phyloP scores from a whole-genome alignment of 2,329 filamentous ascomycete genomes.

The Sporothrix schenckii region DNA sequence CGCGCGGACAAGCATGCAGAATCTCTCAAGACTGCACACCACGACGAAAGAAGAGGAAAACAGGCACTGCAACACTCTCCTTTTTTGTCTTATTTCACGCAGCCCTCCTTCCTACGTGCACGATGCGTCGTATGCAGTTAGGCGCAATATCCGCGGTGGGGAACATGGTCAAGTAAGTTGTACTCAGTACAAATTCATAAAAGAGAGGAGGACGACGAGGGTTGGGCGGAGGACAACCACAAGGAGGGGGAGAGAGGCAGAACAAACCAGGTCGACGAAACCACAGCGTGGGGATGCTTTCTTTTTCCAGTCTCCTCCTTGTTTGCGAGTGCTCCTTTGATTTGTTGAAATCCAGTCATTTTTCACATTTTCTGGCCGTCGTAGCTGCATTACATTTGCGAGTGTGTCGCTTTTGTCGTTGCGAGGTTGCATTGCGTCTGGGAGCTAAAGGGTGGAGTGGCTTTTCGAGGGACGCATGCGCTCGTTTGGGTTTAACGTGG shows the following conservation, averaged over 20 bases:
- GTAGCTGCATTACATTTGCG: conserved; percentile 4
- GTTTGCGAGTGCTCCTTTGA: background rate
- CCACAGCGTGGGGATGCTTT: conserved; percentile 19
- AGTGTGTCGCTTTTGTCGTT: background rate
- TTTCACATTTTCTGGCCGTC: background rate
- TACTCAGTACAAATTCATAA: too few relatives aligned
- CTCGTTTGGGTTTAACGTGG: background rate
- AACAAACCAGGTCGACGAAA: background rate
- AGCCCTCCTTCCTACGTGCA: background rate
- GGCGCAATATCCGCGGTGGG: conserved; percentile 3
- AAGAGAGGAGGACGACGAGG: background rate
- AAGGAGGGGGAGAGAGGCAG: background rate
- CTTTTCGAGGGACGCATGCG: background rate
- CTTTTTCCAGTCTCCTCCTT: background rate
- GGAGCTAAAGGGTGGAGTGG: conserved; percentile 7
- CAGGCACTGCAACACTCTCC: conserved; percentile 7
- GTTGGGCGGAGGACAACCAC: conserved; percentile 5
- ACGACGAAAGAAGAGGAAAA: background rate
- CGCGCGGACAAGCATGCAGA: background rate
- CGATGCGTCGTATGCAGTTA: conserved; percentile 2
- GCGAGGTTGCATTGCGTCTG: conserved; percentile 25
- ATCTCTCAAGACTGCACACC: conserved; percentile 1
- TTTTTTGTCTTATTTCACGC: background rate
- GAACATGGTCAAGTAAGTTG: background rate
- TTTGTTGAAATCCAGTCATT: conserved; percentile 12